These are phyloP conservation scores for Leucocoprinus leucothites DNA, from an alignment of 768 basidiomycete species.

Conservation along the genomic window DNA sequence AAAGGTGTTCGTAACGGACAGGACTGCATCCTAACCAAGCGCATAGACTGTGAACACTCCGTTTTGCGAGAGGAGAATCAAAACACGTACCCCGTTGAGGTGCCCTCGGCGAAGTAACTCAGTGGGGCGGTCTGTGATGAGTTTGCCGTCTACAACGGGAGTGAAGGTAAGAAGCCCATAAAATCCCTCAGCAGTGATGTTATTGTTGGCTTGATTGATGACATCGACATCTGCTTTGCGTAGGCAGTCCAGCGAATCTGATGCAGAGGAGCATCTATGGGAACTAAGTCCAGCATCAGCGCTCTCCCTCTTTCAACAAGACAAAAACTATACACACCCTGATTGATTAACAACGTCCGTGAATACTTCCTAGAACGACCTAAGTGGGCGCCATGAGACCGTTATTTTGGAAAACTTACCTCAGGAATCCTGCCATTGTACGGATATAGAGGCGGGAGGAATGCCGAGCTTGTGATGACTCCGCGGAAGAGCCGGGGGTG, in stretches of 20 bases:
- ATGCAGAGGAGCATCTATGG: slow-evolving; percentile 30
- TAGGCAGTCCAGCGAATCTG: slow-evolving; percentile 38
- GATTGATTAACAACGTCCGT: slow-evolving; percentile 26
- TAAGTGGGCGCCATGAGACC: neutral
- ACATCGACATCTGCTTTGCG: slow-evolving; percentile 30
- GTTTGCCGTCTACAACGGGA: slow-evolving; percentile 48
- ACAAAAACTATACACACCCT: slow-evolving; percentile 23
- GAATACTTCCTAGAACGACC: neutral
- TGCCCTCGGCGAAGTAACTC: slow-evolving; percentile 31
- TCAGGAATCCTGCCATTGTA: slow-evolving; percentile 40
- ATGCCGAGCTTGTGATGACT: slow-evolving; percentile 41
- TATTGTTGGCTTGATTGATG: slow-evolving; percentile 26
- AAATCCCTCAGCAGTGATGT: no score
- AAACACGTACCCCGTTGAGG: slow-evolving; percentile 36
- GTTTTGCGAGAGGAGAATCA: slow-evolving; percentile 1
- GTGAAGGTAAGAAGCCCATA: slow-evolving; percentile 26
- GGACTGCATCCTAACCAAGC: slow-evolving; percentile 15
- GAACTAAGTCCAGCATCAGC: neutral
- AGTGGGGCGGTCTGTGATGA: slow-evolving; percentile 41
- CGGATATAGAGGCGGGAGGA: slow-evolving; percentile 40
- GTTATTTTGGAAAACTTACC: slow-evolving; percentile 15
- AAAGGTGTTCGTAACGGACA: slow-evolving; percentile 34
- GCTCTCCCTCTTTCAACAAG: neutral
- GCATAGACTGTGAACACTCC: no score
- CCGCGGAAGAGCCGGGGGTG: slow-evolving; percentile 21